Percentiles rank a stretch among this genome's conserved stretches.
Evolutionary conservation across 2,329 filamentous ascomycete species (phyloP).

Genomic region (Cercospora brassicicola): DNA sequence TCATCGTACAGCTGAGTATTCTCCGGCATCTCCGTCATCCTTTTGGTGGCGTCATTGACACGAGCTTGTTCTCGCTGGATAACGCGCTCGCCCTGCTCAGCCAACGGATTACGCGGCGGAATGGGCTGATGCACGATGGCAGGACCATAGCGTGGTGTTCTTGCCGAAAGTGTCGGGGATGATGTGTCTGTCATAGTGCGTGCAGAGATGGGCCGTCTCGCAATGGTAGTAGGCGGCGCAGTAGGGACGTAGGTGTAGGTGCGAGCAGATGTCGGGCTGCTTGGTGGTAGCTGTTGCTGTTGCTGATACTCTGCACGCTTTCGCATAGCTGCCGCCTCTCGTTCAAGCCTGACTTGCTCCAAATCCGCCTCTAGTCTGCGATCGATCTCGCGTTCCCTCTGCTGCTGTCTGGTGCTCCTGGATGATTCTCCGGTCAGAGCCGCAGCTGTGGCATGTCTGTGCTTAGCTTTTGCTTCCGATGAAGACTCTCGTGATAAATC

Average conservation of each 20-base stretch:
- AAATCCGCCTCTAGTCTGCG: constrained; percentile 9
- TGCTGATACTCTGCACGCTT: constrained; percentile 4
- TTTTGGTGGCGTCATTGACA: neutral
- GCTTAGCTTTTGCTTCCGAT: constrained; percentile 1
- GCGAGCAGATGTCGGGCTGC: constrained; percentile 8
- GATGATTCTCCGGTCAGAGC: constrained; percentile 1
- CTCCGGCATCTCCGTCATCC: neutral
- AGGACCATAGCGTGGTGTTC: constrained; percentile 14
- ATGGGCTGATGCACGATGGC: constrained; percentile 11
- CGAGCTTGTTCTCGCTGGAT: constrained; percentile 13
- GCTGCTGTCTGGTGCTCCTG: neutral
- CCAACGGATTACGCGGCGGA: constrained; percentile 10
- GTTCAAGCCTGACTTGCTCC: constrained; percentile 8
- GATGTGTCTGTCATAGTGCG: constrained; percentile 13
- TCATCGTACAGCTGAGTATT: constrained; percentile 1
- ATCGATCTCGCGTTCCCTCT: constrained; percentile 9
- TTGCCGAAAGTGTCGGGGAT: neutral
- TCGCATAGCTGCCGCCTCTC: constrained; percentile 2
- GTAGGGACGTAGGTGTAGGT: constrained; percentile 6
- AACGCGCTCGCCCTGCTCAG: constrained; percentile 16
- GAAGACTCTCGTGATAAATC: constrained; percentile 5
- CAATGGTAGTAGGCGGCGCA: neutral
- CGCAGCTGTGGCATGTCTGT: constrained; percentile 11
- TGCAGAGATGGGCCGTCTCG: constrained; percentile 8
- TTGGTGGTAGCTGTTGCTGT: neutral